These are phyloP conservation scores for Penicillium malachiteum DNA, from an alignment of 495 filamentous ascomycete species.

Conservation along the genomic window DNA sequence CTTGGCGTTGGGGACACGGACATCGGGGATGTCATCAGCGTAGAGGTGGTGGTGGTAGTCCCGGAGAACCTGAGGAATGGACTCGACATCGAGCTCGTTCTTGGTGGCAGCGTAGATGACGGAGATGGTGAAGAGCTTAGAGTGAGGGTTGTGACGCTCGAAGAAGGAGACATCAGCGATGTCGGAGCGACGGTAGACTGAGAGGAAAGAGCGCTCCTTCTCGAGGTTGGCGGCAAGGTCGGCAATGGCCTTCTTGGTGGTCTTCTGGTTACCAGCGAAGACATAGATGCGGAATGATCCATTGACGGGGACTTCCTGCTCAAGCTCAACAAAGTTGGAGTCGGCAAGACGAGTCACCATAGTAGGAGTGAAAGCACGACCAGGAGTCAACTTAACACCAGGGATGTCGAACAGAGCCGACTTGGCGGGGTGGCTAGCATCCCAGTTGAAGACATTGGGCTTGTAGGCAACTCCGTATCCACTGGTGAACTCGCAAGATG, in stretches of 20 bases:
- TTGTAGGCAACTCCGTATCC: constrained; percentile 65
- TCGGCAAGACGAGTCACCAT: constrained; percentile 82
- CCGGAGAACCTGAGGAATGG: constrained; percentile 64
- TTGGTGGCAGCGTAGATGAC: constrained; percentile 67
- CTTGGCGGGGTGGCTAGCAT: constrained; percentile 67
- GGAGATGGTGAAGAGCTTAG: constrained; percentile 73
- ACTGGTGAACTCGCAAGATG: constrained; percentile 62
- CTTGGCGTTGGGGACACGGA: constrained; percentile 61
- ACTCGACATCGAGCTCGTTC: constrained; percentile 61
- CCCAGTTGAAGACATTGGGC: constrained; percentile 68
- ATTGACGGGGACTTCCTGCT: constrained; percentile 85
- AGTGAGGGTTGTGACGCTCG: constrained; percentile 80
- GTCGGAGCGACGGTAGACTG: constrained; percentile 60
- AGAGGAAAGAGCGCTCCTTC: constrained; percentile 67
- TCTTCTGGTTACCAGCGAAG: constrained; percentile 68
- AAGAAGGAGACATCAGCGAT: constrained; percentile 67
- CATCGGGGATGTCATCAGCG: constrained; percentile 79
- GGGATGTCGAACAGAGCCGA: constrained; percentile 64
- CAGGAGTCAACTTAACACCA: constrained; percentile 60
- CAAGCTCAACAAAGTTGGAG: constrained; percentile 80
- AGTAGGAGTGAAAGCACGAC: constrained; percentile 69
- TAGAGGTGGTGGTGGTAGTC: constrained; percentile 83
- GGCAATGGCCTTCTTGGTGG: constrained; percentile 58
- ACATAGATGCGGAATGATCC: constrained; percentile 84
- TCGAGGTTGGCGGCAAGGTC: constrained; percentile 66